Evolutionary conservation across 2,329 filamentous ascomycete genomes (phyloP).

Genomic region (Botrytis hyacinthi): DNA sequence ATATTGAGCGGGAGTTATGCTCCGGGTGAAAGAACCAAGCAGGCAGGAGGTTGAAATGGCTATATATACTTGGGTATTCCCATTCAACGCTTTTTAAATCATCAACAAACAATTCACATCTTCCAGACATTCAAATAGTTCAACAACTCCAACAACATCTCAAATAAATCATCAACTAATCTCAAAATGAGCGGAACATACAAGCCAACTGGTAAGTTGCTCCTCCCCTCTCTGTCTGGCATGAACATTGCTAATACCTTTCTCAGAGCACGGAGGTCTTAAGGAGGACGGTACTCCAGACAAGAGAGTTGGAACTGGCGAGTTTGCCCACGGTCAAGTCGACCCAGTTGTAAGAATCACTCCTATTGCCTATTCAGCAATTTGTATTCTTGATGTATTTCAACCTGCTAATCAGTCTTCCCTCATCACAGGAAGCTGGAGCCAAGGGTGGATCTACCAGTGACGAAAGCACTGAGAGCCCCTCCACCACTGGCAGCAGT

Average conservation of each 20-base stretch:
- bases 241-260: neutral
- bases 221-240: neutral
- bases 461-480: neutral
- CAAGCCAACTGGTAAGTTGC: conserved; percentile 25
- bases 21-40: neutral
- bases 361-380: conserved; percentile 10
- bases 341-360: conserved; percentile 1
- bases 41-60: neutral
- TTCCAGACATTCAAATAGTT: neutral
- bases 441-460: neutral
- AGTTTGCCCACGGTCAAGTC: conserved; percentile 12
- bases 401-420: neutral
- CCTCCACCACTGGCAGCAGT: neutral
- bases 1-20: neutral
- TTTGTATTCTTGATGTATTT: neutral
- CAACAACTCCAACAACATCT: neutral
- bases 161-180: conserved; percentile 8
- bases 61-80: conserved; percentile 4
- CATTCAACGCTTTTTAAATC: neutral
- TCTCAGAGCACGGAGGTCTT: conserved; percentile 43
- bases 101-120: neutral
- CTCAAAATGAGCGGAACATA: conserved; percentile 25
- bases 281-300: conserved; percentile 45
- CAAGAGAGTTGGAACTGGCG: conserved; percentile 43
- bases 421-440: neutral